Evolutionary conservation across 2,329 filamentous ascomycete species (phyloP).

Genomic region (Exserohilum rostratum): DNA sequence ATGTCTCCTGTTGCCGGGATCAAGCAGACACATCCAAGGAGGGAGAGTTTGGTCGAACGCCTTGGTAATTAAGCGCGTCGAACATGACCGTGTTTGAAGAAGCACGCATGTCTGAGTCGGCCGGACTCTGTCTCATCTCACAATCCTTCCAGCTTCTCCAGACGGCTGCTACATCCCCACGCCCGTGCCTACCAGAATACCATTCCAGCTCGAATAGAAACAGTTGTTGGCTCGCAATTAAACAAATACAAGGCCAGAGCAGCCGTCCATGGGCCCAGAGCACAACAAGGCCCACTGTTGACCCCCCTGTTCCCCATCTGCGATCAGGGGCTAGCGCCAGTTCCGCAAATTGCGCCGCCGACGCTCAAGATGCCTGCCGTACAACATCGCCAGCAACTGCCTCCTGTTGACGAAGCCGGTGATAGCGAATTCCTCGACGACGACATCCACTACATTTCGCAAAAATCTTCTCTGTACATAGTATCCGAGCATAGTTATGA

Average conservation of each 20-base stretch:
- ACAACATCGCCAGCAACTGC: slow-evolving; percentile 27
- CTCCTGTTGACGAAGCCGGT: slow-evolving; percentile 17
- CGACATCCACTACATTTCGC: slow-evolving; percentile 30
- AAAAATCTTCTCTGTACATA: slow-evolving; percentile 36
- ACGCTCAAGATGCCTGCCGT: slow-evolving; percentile 35
- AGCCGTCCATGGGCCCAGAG: slow-evolving; percentile 20
- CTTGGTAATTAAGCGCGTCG: slow-evolving; percentile 7
- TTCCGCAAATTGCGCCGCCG: slow-evolving; percentile 39
- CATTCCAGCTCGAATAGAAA: slow-evolving; percentile 1
- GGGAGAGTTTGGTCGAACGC: slow-evolving; percentile 28
- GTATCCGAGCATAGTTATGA: slow-evolving; percentile 47
- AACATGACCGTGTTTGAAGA: slow-evolving; percentile 18
- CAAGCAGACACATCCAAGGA: slow-evolving; percentile 35
- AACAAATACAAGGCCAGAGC: slow-evolving; percentile 2
- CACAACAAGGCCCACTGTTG: slow-evolving; percentile 23
- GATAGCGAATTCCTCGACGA: slow-evolving; percentile 13
- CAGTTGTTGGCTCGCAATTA: slow-evolving; percentile 3
- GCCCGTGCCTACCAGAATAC: not conserved
- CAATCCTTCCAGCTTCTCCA: not conserved
- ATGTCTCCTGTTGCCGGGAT: slow-evolving; percentile 15
- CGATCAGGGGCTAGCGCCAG: slow-evolving; percentile 17
- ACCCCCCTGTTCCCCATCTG: slow-evolving; percentile 14
- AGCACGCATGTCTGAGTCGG: slow-evolving; percentile 15
- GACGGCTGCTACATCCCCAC: not conserved
- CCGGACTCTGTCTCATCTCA: not conserved